Evolutionary conservation across 129 eudicot genomes (phyloP).

Genomic region (Lactuca saligna): DNA sequence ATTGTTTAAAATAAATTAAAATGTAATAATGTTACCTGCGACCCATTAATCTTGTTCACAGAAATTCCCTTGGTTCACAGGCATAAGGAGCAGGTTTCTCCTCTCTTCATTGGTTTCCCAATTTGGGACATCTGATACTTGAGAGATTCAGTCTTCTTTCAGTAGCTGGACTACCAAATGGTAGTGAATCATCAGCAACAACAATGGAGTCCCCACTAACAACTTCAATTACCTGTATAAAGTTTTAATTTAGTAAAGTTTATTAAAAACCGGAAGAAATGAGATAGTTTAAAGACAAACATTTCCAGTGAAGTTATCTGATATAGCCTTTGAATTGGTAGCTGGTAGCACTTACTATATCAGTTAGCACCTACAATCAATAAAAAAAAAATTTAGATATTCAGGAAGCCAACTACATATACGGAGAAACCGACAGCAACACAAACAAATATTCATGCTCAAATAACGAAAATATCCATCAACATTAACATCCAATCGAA

Average conservation of each 20-base stretch:
- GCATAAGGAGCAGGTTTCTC: slow-evolving; percentile 80
- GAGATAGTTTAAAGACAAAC: slow-evolving; percentile 30
- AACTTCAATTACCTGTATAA: slow-evolving; percentile 81
- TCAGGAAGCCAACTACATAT: too few species aligned
- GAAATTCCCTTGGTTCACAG: slow-evolving; percentile 87
- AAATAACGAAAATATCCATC: too few species aligned
- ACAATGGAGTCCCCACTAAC: slow-evolving; percentile 90
- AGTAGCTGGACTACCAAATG: slow-evolving; percentile 90
- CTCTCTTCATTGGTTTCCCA: slow-evolving; percentile 83
- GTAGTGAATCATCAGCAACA: slow-evolving; percentile 91
- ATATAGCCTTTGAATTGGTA: slow-evolving; percentile 88
- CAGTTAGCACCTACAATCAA: too few species aligned
- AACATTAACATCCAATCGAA: too few species aligned
- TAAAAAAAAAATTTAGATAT: too few species aligned
- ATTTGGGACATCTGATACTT: slow-evolving; percentile 84
- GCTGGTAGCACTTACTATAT: too few species aligned
- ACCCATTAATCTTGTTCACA: slow-evolving; percentile 72
- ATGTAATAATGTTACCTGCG: slow-evolving; percentile 53
- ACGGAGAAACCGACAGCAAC: too few species aligned
- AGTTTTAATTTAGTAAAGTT: background rate
- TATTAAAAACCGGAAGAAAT: background rate
- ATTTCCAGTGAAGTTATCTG: slow-evolving; percentile 93
- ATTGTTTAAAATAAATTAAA: background rate
- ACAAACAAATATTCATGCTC: too few species aligned
- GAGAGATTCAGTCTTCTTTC: slow-evolving; percentile 96